phyloP scores from a whole-genome alignment of 1,284 basidiomycete species.

The Limonomyces culmigenus region DNA sequence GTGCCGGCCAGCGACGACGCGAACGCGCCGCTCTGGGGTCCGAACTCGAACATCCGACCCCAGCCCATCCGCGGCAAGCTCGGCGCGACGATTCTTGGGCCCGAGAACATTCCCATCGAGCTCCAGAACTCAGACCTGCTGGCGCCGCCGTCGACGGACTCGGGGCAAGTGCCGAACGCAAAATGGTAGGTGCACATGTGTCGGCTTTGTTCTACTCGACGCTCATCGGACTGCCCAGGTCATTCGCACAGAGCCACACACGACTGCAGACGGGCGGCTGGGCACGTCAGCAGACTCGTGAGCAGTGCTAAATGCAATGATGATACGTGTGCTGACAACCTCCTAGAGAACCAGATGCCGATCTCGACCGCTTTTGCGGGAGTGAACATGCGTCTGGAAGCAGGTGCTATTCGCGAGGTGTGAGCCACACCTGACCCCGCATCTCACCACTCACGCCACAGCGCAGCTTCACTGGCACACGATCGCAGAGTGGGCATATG shows the following conservation, averaged over 20 bases:
- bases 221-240: too few relatives aligned
- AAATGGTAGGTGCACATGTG: conserved; percentile 53
- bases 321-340: conserved; percentile 3
- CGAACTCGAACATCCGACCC: conserved; percentile 13
- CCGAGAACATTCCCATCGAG: conserved; percentile 28
- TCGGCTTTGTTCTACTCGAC: too few relatives aligned
- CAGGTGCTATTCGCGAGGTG: conserved; percentile 42
- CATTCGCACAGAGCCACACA: conserved; percentile 52
- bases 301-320: conserved; percentile 5
- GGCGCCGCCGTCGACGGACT: conserved; percentile 50
- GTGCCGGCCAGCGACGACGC: conserved; percentile 7
- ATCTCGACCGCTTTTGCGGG: conserved; percentile 45
- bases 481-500: conserved; percentile 56
- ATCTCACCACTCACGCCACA: conserved; percentile 12
- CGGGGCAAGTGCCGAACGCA: conserved; percentile 14
- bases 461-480: conserved; percentile 66
- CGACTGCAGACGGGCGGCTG: conserved; percentile 57
- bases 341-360: conserved; percentile 36
- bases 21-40: conserved; percentile 8
- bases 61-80: conserved; percentile 20
- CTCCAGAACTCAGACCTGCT: conserved; percentile 43
- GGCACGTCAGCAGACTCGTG: conserved; percentile 54
- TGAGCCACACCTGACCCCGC: background rate
- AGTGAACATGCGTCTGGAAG: conserved; percentile 53
- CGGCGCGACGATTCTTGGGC: conserved; percentile 27